Evolutionary conservation across 352 stramenopile species (phyloP).

Genomic region (Phytophthora citricola): DNA sequence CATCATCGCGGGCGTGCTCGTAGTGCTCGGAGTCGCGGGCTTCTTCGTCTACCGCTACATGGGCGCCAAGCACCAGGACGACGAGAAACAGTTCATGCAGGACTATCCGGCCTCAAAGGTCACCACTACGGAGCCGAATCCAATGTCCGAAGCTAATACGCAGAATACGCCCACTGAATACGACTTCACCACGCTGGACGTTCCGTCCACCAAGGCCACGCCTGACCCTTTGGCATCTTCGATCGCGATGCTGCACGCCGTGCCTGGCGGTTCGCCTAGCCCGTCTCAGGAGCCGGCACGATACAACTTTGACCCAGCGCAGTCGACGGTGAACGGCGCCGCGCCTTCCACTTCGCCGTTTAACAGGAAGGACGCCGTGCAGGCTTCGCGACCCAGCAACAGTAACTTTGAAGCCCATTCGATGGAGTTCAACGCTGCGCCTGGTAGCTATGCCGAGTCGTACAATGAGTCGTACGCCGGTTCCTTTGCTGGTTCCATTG

Average conservation of each 20-base stretch:
- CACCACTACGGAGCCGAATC: slow-evolving; percentile 19
- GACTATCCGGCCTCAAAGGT: slow-evolving; percentile 42
- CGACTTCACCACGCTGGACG: slow-evolving; percentile 45
- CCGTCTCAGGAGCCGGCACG: slow-evolving; percentile 31
- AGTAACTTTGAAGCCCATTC: slow-evolving; percentile 63
- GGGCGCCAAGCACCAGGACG: slow-evolving; percentile 28
- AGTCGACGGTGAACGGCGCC: slow-evolving; percentile 37
- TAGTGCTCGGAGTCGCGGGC: slow-evolving; percentile 37
- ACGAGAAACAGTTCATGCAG: slow-evolving; percentile 49
- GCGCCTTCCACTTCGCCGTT: slow-evolving; percentile 43
- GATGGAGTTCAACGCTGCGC: slow-evolving; percentile 55
- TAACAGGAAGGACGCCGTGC: slow-evolving; percentile 43
- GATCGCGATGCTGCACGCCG: slow-evolving; percentile 44
- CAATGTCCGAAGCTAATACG: slow-evolving; percentile 25
- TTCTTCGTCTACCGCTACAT: slow-evolving; percentile 52
- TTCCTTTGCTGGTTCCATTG: slow-evolving; percentile 40
- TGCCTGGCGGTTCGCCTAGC: slow-evolving; percentile 21
- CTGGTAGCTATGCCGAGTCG: slow-evolving; percentile 57
- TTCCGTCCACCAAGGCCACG: slow-evolving; percentile 28
- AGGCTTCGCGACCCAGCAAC: slow-evolving; percentile 51
- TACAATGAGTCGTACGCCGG: slow-evolving; percentile 67
- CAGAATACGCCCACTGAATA: slow-evolving; percentile 41
- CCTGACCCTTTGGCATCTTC: slow-evolving; percentile 35
- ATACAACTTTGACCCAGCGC: slow-evolving; percentile 48
- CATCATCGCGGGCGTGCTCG: slow-evolving; percentile 53